Conservation (phyloP, 148 eudicot genomes). For the Euryodendron excelsum region DNA sequence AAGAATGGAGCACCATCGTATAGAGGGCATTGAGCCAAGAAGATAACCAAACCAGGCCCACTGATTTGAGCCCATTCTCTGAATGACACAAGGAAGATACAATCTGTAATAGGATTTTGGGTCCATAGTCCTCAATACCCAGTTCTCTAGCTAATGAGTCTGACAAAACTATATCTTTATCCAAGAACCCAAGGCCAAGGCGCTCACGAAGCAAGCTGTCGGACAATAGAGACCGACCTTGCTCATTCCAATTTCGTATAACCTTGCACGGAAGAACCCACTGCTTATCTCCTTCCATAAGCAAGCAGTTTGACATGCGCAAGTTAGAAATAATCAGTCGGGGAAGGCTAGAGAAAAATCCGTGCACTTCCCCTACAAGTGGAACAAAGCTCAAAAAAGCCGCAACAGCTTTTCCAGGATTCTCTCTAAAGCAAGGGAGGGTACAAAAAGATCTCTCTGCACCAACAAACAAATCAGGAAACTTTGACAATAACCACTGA, state of each 20-base stretch:
- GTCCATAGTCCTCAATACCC: conserved; percentile 83
- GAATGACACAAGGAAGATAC: conserved; percentile 53
- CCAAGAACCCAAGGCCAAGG: conserved; percentile 75
- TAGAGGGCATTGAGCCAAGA: conserved; percentile 66
- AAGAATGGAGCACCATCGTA: conserved; percentile 45
- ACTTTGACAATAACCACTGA: conserved; percentile 87
- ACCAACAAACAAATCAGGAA: conserved; percentile 76
- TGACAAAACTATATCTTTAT: conserved; percentile 59
- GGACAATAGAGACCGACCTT: conserved; percentile 61
- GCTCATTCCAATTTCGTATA: conserved; percentile 71
- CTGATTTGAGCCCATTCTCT: conserved; percentile 54
- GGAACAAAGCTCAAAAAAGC: conserved; percentile 92
- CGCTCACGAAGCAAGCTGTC: conserved; percentile 59
- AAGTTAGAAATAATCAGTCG: conserved; percentile 79
- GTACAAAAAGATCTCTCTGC: conserved; percentile 69
- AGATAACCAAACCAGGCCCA: conserved; percentile 73
- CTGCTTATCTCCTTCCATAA: conserved; percentile 58
- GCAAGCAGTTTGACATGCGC: conserved; percentile 78
- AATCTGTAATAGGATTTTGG: conserved; percentile 61
- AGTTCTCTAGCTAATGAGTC: conserved; percentile 78
- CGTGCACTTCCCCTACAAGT: conserved; percentile 88
- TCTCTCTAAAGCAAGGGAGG: conserved; percentile 64
- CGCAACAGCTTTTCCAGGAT: conserved; percentile 71
- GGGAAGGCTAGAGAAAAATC: conserved; percentile 84
- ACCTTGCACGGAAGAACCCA: conserved; percentile 98